Evolutionary conservation across 73 alveolate species (phyloP).

Genomic region (Breviolum minutum): DNA sequence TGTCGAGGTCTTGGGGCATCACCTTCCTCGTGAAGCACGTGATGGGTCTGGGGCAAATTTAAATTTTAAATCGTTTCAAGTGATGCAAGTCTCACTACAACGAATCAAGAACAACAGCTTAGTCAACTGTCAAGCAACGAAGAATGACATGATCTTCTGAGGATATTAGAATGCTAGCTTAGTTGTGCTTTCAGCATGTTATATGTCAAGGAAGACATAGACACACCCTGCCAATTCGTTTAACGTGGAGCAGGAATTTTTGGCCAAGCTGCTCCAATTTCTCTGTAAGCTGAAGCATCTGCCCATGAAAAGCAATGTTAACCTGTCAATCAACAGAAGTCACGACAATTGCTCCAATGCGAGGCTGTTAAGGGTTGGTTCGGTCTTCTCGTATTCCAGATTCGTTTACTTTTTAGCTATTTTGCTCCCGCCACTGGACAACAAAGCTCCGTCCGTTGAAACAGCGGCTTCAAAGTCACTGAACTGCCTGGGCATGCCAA

Average conservation of each 20-base stretch:
- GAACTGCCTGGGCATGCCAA: constrained; percentile 31
- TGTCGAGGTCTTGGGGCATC: constrained; percentile 18
- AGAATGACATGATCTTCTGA: too few species aligned
- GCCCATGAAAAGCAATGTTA: constrained; percentile 28
- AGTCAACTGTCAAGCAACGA: too few species aligned
- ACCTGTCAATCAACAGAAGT: background rate
- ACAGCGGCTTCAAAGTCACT: background rate
- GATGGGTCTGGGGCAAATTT: background rate
- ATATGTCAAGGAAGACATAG: too few species aligned
- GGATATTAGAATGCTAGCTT: too few species aligned
- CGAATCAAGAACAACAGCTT: background rate
- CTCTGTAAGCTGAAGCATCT: constrained; percentile 47
- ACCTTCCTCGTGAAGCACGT: constrained; percentile 9
- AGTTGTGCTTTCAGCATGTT: too few species aligned
- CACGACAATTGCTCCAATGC: background rate
- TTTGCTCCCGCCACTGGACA: background rate
- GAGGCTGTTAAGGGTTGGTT: background rate
- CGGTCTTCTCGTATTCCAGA: too few species aligned
- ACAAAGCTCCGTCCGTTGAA: background rate
- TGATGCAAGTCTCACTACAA: background rate
- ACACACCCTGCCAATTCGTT: too few species aligned
- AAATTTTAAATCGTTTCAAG: background rate
- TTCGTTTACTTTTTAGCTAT: too few species aligned
- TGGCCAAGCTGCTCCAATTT: constrained; percentile 31
- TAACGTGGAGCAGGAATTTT: background rate